Evolutionary conservation across 2,329 filamentous ascomycete genomes (phyloP).

Genomic region (Verticillium longisporum): DNA sequence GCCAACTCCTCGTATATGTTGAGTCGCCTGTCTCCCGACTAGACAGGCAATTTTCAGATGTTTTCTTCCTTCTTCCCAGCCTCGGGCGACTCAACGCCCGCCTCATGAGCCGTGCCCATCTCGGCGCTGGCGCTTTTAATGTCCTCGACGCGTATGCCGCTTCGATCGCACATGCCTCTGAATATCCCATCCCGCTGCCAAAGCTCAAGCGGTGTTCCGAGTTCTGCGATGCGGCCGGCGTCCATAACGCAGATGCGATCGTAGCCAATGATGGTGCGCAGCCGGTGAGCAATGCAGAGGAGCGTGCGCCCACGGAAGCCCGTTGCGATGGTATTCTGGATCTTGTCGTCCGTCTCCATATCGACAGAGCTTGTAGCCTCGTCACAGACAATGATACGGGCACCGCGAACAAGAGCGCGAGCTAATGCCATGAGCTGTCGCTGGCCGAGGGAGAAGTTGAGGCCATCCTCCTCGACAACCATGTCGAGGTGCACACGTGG

Average conservation of each 20-base stretch:
- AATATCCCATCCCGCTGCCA: conserved; percentile 74
- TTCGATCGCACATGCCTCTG: conserved; percentile 80
- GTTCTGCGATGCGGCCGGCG: conserved; percentile 75
- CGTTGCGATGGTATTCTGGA: conserved; percentile 79
- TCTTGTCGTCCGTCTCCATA: conserved; percentile 95
- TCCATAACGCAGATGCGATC: conserved; percentile 98
- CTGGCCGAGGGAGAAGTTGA: conserved; percentile 94
- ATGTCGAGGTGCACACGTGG: conserved; percentile 73
- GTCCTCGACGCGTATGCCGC: conserved; percentile 61
- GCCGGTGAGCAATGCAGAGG: conserved; percentile 84
- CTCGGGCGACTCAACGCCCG: conserved; percentile 5
- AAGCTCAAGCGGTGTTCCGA: conserved; percentile 68
- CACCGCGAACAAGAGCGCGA: conserved; percentile 78
- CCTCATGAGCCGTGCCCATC: conserved; percentile 10
- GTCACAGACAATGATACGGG: conserved; percentile 92
- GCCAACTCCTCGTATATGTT: background rate
- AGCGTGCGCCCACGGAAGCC: conserved; percentile 84
- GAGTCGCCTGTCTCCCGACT: background rate
- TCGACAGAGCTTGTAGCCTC: conserved; percentile 91
- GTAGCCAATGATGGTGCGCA: conserved; percentile 89
- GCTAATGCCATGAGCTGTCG: conserved; percentile 93
- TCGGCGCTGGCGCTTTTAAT: conserved; percentile 37
- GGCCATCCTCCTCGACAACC: conserved; percentile 83
- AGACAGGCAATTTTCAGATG: conserved; percentile 9
- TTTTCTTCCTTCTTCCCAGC: conserved; percentile 14